These are phyloP conservation scores for Eucalyptus sp. DNA, from an alignment of 345 rosid genomes.

Conservation along the genomic window DNA sequence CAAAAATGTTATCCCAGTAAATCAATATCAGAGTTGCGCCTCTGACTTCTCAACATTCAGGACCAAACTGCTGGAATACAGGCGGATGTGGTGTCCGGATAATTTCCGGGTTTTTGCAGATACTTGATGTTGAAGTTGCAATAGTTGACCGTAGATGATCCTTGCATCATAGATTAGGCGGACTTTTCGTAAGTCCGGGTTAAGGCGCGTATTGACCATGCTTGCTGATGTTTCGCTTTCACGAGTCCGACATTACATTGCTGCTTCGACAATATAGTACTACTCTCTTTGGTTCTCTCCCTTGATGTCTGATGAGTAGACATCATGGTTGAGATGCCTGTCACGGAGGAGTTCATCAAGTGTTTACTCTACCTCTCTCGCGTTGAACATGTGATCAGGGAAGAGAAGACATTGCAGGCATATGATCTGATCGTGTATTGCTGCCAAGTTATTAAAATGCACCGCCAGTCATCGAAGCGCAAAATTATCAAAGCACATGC, in stretches of 20 bases:
- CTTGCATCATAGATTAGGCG: not conserved
- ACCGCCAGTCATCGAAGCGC: slow-evolving; percentile 1
- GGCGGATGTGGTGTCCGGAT: slow-evolving; percentile 6
- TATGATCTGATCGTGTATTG: not conserved
- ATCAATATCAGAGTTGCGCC: no score
- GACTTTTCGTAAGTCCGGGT: not conserved
- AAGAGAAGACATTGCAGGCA: not conserved
- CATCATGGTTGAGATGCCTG: not conserved
- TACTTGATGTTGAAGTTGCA: not conserved
- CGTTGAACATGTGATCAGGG: not conserved
- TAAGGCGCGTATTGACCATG: not conserved
- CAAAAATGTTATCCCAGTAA: accelerated
- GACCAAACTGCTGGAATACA: slow-evolving; percentile 67
- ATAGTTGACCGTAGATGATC: slow-evolving; percentile 49
- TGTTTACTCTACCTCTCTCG: not conserved
- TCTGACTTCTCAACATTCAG: not conserved
- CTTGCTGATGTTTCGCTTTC: not conserved
- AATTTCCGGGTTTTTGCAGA: not conserved
- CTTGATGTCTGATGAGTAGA: not conserved
- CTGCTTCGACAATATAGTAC: not conserved
- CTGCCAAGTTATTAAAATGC: slow-evolving; percentile 50
- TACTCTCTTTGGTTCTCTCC: not conserved
- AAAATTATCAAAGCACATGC: slow-evolving; percentile 60
- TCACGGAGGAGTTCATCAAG: not conserved
- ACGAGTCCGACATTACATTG: not conserved